Evolutionary conservation across 768 basidiomycete species (phyloP), one percentile per base, ranked within the genome.

Genomic region (Sarcomyxa edulis): DNA sequence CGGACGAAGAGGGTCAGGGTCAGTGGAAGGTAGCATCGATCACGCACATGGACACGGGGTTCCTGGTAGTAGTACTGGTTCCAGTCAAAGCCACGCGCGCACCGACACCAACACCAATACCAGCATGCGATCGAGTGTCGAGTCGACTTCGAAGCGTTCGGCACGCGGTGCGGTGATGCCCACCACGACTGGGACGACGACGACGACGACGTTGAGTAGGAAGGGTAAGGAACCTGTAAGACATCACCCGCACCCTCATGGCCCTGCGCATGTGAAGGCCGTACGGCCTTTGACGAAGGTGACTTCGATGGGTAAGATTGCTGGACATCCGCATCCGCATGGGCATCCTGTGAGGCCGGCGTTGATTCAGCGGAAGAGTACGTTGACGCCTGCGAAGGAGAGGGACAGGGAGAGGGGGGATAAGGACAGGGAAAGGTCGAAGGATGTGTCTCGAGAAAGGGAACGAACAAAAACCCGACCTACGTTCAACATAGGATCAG

Each of bases 401-500:
- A n/a, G n/a, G n/a, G n/a, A n/a, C n/a, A n/a, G n/a, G n/a, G n/a
- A n/a, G n/a, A n/a, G n/a, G n/a, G n/a, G n/a, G n/a, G n/a, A n/a
- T n/a, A n/a, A n/a, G n/a, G n/a, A n/a, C n/a, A n/a, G n/a, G n/a
- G n/a, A n/a, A n/a, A n/a, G n/a, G n/a, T n/a, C n/a, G n/a, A n/a
- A n/a, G n/a, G n/a, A n/a, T n/a, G n/a, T n/a, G n/a, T n/a, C n/a
- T n/a, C n/a, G n/a, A n/a, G n/a, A n/a, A n/a, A n/a, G n/a, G n/a
- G n/a, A n/a, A n/a, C n/a, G 40, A 56, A 50, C 34, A 7, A 39
- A 39, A 26, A 15, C n/a, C 3, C 48, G 56, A 14, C 52, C 64
- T 9, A 62, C 62, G 49, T 79, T 82, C 43, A 76, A 77, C 47
- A 70, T 82, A 39, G 79, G 78, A 2, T 80, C 78, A 12, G 64